These are phyloP conservation scores for Kuraishia floccosa DNA, from an alignment of 805 yeast genomes.

Conservation along the genomic window DNA sequence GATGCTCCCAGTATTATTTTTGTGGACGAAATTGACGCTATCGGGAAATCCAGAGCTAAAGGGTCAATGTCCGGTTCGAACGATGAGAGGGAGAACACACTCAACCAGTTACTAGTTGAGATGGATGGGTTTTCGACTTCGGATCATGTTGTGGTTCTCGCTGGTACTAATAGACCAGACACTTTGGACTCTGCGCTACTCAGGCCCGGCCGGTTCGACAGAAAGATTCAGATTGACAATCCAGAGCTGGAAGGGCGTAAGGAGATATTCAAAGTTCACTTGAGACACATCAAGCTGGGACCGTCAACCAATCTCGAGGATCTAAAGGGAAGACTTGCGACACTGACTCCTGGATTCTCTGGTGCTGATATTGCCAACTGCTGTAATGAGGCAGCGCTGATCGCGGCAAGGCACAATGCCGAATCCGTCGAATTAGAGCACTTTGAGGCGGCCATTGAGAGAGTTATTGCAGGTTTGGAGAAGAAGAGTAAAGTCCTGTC, in stretches of 20 bases:
- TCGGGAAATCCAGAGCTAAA: constrained; percentile 72
- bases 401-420: constrained; percentile 77
- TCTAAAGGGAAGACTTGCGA: constrained; percentile 76
- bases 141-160: constrained; percentile 87
- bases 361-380: constrained; percentile 96
- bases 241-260: constrained; percentile 89
- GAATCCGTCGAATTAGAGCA: constrained; percentile 51
- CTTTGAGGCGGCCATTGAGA: constrained; percentile 87
- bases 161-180: constrained; percentile 92
- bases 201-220: constrained; percentile 93
- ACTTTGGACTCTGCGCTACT: constrained; percentile 80
- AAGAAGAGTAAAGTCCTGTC: constrained; percentile 71
- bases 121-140: constrained; percentile 90
- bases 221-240: constrained; percentile 76
- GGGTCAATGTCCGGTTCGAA: constrained; percentile 70
- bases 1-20: constrained; percentile 87
- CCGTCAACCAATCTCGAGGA: constrained; percentile 36
- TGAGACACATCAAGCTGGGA: constrained; percentile 43
- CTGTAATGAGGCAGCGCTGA: constrained; percentile 89
- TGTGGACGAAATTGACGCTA: constrained; percentile 93
- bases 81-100: constrained; percentile 89
- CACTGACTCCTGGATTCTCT: constrained; percentile 89
- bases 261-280: constrained; percentile 74
- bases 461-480: constrained; percentile 92
- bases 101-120: constrained; percentile 86